phyloP scores from a whole-genome alignment of 345 rosid species.

The Turnera subulata region DNA sequence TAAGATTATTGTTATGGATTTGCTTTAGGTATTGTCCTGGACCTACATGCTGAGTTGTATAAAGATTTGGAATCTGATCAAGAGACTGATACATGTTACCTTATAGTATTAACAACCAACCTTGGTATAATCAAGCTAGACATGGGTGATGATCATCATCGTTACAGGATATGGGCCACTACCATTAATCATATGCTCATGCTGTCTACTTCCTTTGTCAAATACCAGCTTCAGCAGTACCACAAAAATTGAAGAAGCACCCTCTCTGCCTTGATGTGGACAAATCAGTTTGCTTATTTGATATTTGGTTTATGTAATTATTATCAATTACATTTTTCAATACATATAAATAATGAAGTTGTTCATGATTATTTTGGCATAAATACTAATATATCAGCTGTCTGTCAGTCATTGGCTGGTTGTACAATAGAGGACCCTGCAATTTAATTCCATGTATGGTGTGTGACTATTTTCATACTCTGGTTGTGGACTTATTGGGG shows the following conservation, averaged over 20 bases:
- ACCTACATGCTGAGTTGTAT: constrained; percentile 48
- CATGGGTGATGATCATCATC: constrained; percentile 69
- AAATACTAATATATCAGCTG: background rate
- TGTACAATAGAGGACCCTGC: too few relatives aligned
- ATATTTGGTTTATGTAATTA: constrained; percentile 20
- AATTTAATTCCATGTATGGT: too few relatives aligned
- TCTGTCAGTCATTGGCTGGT: too few relatives aligned
- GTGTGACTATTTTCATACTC: too few relatives aligned
- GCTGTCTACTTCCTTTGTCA: constrained; percentile 51
- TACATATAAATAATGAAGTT: constrained; percentile 2
- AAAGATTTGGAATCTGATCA: constrained; percentile 11
- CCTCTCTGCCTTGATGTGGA: background rate
- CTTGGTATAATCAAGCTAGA: constrained; percentile 67
- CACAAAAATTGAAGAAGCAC: constrained; percentile 31
- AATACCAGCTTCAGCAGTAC: constrained; percentile 47
- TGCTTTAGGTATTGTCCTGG: constrained; percentile 55
- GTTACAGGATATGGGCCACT: constrained; percentile 66
- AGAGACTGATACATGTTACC: constrained; percentile 36
- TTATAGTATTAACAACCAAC: constrained; percentile 58
- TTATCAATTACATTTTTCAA: constrained; percentile 8
- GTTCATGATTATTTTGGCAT: background rate
- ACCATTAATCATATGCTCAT: constrained; percentile 66
- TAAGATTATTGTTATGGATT: constrained; percentile 1
- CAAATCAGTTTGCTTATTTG: background rate
- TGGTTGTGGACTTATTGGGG: too few relatives aligned